Evolutionary conservation across 495 filamentous ascomycete species (phyloP).

Genomic region (Xylaria scruposa): DNA sequence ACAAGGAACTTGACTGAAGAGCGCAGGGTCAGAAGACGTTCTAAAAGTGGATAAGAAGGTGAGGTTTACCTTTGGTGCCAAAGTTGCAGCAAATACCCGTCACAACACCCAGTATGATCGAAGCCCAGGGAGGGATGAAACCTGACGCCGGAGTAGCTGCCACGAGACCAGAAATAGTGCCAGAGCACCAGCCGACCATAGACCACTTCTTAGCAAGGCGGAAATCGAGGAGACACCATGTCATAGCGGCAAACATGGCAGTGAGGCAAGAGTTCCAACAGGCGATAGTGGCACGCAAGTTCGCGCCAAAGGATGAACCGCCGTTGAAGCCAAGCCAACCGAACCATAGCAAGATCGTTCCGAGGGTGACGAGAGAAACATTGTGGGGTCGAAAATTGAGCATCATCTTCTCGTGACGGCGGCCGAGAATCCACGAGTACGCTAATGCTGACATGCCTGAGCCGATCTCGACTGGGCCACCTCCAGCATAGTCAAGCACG

Average conservation of each 20-base stretch:
- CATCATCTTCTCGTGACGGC: conserved; percentile 99
- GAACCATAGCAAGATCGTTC: conserved; percentile 96
- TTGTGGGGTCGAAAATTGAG: conserved; percentile 96
- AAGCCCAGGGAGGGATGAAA: conserved; percentile 89
- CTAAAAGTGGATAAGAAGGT: conserved; percentile 41
- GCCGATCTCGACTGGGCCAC: conserved; percentile 96
- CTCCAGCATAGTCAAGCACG: conserved; percentile 94
- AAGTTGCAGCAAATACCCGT: conserved; percentile 93
- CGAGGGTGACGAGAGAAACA: conserved; percentile 94
- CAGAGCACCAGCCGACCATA: conserved; percentile 99
- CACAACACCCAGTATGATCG: conserved; percentile 82
- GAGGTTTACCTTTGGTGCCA: conserved; percentile 72
- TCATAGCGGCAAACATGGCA: conserved; percentile 84
- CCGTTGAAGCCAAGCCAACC: conserved; percentile 99
- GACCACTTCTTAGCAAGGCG: conserved; percentile 97
- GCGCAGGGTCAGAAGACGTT: conserved; percentile 38
- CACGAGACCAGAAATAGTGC: conserved; percentile 87
- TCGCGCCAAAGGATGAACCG: conserved; percentile 92
- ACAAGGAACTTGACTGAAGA: conserved; percentile 90
- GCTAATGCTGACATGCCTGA: conserved; percentile 92
- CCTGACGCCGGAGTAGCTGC: conserved; percentile 87
- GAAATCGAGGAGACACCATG: conserved; percentile 95
- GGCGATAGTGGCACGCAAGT: conserved; percentile 91
- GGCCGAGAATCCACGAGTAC: conserved; percentile 93
- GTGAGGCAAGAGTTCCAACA: conserved; percentile 98